These are phyloP conservation scores for Urostyla sp. DNA, from an alignment of 73 alveolate species.

Conservation along the genomic window DNA sequence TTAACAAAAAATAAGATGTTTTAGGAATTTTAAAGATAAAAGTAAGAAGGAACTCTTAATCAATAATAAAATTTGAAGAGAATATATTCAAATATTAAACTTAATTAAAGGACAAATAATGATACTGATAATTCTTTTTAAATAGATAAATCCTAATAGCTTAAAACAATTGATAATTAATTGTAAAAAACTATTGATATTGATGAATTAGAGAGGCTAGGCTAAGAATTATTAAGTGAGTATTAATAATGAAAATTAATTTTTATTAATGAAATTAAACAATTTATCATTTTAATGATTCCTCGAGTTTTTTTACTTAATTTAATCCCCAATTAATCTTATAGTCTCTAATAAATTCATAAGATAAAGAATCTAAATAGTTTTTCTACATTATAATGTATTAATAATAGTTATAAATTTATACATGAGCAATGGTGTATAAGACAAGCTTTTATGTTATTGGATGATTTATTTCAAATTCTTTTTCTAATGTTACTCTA, in stretches of 20 bases:
- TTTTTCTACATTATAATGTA: constrained; percentile 10
- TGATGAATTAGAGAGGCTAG: constrained; percentile 50
- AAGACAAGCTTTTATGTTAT: constrained; percentile 26
- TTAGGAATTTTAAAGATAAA: too few species aligned
- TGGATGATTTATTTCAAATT: constrained; percentile 32
- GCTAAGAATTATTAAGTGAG: constrained; percentile 18
- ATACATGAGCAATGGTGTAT: constrained; percentile 46
- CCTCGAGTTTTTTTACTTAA: constrained; percentile 39
- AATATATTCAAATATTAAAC: too few species aligned
- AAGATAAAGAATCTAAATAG: constrained; percentile 19
- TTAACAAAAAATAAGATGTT: too few species aligned
- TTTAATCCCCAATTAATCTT: constrained; percentile 45
- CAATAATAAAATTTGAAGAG: too few species aligned
- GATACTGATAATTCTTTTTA: too few species aligned
- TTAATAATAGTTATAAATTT: neutral
- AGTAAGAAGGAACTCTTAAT: too few species aligned
- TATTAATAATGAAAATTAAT: neutral
- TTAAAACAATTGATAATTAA: too few species aligned
- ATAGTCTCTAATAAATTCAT: neutral
- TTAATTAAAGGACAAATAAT: too few species aligned
- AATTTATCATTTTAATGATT: neutral
- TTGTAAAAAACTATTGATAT: too few species aligned
- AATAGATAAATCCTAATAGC: too few species aligned
- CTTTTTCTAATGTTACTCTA: constrained; percentile 42
- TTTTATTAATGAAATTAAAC: neutral